Base-by-base conservation (phyloP, 2,329 filamentous ascomycete genomes). In the Xylaria sp. region DNA sequence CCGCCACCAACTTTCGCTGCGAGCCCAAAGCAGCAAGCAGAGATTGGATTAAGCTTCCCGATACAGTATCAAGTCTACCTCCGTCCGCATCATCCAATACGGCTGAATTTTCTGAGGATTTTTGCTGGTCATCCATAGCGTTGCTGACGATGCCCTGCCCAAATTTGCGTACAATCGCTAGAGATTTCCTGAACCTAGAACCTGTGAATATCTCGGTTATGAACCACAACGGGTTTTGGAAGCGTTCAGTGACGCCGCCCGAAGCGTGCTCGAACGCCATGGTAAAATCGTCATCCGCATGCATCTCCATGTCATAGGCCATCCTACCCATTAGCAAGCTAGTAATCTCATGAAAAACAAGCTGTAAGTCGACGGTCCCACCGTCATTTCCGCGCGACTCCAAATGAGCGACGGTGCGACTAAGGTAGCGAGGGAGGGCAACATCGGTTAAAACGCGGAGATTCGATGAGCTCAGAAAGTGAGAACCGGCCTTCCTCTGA, bases 261-360 rank as follows among this genome's bases (percentile, higher is more conserved):
- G 87, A 89, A 2, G 87, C 87, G 65, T 84, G 81, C 65, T 89
- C 87, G 69, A 90, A 89, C 0, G 86, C 83, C 53, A 79, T 65
- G 3, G 84, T 84, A 71, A 90, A 89, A 2, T 83, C 81, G 63
- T 89, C 84, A 33, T 83, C 79, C 50, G 84, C 80, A 69, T 86
- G 84, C 79, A 89, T 88, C 67, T 89, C 86, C 85, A 89, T 89
- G 70, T 87, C 84, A 68, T 89, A 90, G 14, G 87, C 87, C 84
- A 89, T 87, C 64, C 82, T 82, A n/a, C 87, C 87, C 84, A 90
- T 89, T 23, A 89, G 71, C 61, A 86, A 81, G 21, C 87, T 89
- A 1, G 87, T 90, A 47, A 89, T 82, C 70, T 89, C 86, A 56
- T 87, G 84, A 47, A 89, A 83, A 1, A 87, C 76, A n/a, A 76